Percentiles rank a stretch among this genome's conserved stretches.
Conservation (phyloP, 2,329 filamentous ascomycete species). For the Chaetomiaceae sp. region DNA sequence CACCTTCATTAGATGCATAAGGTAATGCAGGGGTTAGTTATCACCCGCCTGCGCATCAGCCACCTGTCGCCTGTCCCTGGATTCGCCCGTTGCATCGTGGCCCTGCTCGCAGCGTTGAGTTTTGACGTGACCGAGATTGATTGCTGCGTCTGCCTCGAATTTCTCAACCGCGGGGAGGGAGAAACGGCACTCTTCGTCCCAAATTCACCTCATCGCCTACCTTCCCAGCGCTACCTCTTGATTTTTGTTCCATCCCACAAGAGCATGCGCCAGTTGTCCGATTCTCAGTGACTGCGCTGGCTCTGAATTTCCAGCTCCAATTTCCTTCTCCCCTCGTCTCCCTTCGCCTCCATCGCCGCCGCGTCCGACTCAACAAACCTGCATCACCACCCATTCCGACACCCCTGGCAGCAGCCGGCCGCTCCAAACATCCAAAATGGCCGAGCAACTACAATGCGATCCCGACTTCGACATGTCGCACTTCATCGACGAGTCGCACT, state of each 20-base stretch:
- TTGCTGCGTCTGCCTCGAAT: neutral
- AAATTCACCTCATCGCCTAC: neutral
- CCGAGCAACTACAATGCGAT: slow-evolving; percentile 9
- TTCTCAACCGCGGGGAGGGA: slow-evolving; percentile 11
- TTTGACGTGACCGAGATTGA: slow-evolving; percentile 13
- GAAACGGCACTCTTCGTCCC: neutral
- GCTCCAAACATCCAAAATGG: slow-evolving; percentile 8
- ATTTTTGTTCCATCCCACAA: neutral
- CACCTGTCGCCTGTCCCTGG: slow-evolving; percentile 3
- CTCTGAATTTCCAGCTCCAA: too few species aligned
- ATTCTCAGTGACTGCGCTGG: neutral
- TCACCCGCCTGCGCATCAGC: neutral
- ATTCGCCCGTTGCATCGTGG: slow-evolving; percentile 2
- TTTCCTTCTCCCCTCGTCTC: neutral
- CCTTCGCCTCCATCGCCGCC: neutral
- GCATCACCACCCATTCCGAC: slow-evolving; percentile 2
- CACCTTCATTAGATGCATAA: neutral
- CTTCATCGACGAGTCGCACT: slow-evolving; percentile 9
- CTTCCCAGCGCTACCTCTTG: neutral
- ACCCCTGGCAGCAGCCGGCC: neutral
- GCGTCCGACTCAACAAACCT: neutral
- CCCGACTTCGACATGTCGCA: slow-evolving; percentile 13
- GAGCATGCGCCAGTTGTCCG: slow-evolving; percentile 1
- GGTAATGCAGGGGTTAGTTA: neutral
- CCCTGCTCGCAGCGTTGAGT: slow-evolving; percentile 3